These are phyloP conservation scores for Tolypocladium guangdongense DNA, from an alignment of 2,329 filamentous ascomycete species.

Conservation along the genomic window DNA sequence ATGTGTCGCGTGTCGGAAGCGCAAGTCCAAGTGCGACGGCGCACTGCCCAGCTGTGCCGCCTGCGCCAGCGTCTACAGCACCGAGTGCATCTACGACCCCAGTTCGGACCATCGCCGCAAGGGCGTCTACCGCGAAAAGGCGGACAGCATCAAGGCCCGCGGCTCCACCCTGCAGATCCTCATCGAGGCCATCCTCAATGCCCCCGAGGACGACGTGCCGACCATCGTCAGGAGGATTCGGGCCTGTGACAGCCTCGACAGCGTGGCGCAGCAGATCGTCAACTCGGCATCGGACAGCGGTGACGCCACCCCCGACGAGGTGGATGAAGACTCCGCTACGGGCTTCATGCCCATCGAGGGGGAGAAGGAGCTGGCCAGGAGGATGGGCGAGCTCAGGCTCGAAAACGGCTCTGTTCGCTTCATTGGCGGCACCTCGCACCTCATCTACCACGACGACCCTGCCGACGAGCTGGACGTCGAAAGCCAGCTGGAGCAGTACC, in stretches of 20 bases:
- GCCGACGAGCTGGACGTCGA: conserved; percentile 26
- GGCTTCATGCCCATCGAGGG: conserved; percentile 33
- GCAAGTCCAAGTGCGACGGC: conserved; percentile 87
- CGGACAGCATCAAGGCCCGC: conserved; percentile 75
- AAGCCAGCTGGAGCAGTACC: conserved; percentile 33
- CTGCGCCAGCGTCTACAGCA: conserved; percentile 89
- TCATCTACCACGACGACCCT: conserved; percentile 64
- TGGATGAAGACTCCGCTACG: conserved; percentile 27
- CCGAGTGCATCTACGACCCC: conserved; percentile 87
- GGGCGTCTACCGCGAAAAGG: conserved; percentile 91
- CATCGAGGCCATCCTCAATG: conserved; percentile 86
- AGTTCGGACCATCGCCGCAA: conserved; percentile 94
- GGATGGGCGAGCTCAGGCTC: conserved; percentile 83
- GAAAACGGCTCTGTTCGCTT: conserved; percentile 84
- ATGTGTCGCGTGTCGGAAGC: conserved; percentile 66
- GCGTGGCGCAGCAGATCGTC: conserved; percentile 41
- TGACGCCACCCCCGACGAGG: conserved; percentile 21
- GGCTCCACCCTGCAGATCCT: conserved; percentile 86
- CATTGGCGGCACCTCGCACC: conserved; percentile 86
- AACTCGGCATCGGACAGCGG: conserved; percentile 24
- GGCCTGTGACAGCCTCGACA: conserved; percentile 62
- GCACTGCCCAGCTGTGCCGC: conserved; percentile 85
- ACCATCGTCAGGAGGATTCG: conserved; percentile 78
- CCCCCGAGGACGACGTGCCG: conserved; percentile 74
- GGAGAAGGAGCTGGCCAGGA: conserved; percentile 77